These are phyloP conservation scores for Salix suchowensis DNA, from an alignment of 345 rosid species.

Conservation along the genomic window DNA sequence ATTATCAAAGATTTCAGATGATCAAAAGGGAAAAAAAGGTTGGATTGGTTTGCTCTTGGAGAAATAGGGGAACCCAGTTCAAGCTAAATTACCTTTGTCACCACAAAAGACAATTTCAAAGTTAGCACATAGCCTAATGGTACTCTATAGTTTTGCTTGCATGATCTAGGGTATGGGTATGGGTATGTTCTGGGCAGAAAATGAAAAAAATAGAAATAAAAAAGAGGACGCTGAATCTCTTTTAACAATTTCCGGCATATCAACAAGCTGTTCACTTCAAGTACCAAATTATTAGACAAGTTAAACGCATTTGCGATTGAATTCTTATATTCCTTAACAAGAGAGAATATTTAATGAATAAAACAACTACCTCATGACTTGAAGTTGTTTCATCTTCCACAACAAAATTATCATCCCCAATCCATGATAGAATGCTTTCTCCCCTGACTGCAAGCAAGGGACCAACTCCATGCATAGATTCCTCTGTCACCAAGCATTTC, in stretches of 20 bases:
- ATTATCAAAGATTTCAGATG: not conserved
- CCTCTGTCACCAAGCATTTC: constrained; percentile 39
- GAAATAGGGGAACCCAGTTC: not conserved
- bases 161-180: not conserved
- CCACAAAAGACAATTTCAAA: not conserved
- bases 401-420: constrained; percentile 55
- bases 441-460: constrained; percentile 68
- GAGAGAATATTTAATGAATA: not conserved
- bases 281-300: not conserved
- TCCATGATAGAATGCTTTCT: constrained; percentile 68
- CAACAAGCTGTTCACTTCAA: not conserved
- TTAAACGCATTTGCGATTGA: not conserved
- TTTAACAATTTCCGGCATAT: not conserved
- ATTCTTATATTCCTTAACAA: not conserved
- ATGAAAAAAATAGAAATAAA: not conserved
- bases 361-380: constrained; percentile 50
- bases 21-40: not conserved
- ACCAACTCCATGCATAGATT: constrained; percentile 40
- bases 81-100: not conserved
- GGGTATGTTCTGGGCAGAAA: not conserved
- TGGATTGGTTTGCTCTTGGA: not conserved
- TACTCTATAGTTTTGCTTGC: not conserved
- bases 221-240: not conserved
- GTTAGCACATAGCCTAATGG: not conserved
- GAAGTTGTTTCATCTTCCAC: constrained; percentile 52